Percentiles rank a stretch among this genome's conserved stretches.
phyloP scores from a whole-genome alignment of 768 basidiomycete genomes.

The Podaxis sp. region DNA sequence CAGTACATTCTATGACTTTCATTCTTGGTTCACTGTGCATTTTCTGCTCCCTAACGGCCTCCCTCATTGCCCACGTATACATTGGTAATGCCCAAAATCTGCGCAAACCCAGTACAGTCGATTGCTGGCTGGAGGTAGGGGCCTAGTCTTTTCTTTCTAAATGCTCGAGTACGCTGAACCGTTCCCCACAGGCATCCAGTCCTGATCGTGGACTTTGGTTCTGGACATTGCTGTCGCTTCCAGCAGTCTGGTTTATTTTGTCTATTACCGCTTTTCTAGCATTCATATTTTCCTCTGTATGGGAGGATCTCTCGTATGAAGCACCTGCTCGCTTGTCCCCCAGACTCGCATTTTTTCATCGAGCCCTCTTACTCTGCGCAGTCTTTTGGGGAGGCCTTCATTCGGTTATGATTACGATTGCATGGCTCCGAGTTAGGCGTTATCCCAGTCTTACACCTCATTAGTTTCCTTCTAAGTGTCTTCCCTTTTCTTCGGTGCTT shows the following conservation, averaged over 20 bases:
- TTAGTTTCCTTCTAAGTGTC: no score
- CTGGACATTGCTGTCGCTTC: not conserved
- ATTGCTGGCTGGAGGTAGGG: not conserved
- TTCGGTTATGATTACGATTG: not conserved
- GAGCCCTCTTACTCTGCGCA: not conserved
- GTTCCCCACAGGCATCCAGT: not conserved
- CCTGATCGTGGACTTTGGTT: not conserved
- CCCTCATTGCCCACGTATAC: not conserved
- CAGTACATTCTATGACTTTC: not conserved
- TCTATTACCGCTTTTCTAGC: not conserved
- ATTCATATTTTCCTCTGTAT: not conserved
- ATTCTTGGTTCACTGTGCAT: not conserved
- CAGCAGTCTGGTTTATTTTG: not conserved
- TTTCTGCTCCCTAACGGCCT: not conserved
- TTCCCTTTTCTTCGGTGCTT: no score
- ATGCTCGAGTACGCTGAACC: not conserved
- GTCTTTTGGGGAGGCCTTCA: not conserved
- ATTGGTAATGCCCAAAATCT: not conserved
- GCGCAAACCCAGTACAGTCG: not conserved
- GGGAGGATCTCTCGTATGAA: not conserved
- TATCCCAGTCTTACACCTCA: not conserved
- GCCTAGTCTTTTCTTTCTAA: not conserved
- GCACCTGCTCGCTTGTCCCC: not conserved
- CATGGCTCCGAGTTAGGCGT: not conserved
- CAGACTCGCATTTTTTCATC: no score